Evolutionary conservation across 202 grass and related monocot species (phyloP).

Genomic region (Musa balbisiana): DNA sequence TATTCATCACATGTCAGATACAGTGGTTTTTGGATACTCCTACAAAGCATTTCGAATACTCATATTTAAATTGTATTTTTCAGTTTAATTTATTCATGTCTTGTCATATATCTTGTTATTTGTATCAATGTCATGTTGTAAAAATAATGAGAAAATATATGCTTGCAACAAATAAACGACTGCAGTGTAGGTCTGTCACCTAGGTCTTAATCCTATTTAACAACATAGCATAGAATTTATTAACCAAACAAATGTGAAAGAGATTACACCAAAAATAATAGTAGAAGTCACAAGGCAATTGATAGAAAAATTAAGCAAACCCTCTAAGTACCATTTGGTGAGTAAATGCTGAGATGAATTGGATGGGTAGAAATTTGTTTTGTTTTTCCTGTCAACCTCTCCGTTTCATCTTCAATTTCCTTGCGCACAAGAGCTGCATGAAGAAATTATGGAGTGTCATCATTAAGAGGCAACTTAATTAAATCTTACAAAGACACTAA

Average conservation of each 20-base stretch:
- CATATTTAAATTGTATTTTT: no score
- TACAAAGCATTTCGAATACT: no score
- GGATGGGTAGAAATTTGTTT: slow-evolving; percentile 94
- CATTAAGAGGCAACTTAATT: not conserved
- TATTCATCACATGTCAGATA: no score
- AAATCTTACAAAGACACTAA: not conserved
- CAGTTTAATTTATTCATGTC: no score
- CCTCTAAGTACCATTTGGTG: slow-evolving; percentile 49
- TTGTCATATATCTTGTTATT: no score
- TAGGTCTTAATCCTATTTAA: not conserved
- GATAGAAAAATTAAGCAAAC: not conserved
- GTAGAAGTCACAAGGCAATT: not conserved
- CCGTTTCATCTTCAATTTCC: slow-evolving; percentile 94
- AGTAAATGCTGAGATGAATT: slow-evolving; percentile 97
- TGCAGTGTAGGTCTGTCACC: not conserved
- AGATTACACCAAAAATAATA: not conserved
- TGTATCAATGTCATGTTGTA: no score
- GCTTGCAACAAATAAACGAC: no score
- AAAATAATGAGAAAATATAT: no score
- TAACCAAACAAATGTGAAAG: not conserved
- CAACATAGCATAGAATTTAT: not conserved
- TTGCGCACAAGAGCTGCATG: slow-evolving; percentile 65
- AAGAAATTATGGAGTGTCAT: not conserved
- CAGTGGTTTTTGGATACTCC: no score
- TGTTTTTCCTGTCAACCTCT: slow-evolving; percentile 76